Base-by-base conservation (phyloP, 2,329 filamentous ascomycete genomes). In the Colletotrichum graminicola region DNA sequence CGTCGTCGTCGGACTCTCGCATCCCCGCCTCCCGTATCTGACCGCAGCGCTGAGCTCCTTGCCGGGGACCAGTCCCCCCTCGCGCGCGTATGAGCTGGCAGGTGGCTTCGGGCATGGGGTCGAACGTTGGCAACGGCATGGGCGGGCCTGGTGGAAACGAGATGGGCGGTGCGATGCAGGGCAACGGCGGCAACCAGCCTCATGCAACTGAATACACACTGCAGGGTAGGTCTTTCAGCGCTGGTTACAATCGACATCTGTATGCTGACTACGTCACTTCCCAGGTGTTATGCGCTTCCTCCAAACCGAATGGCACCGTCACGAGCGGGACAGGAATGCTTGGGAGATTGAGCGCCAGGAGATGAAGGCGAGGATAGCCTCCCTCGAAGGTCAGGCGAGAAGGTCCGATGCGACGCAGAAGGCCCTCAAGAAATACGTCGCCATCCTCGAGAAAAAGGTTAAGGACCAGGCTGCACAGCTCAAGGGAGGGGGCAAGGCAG, bases 291-390 rank as follows among this genome's bases (percentile, higher is more conserved):
- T 99, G 96, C 95, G 96, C 82, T 99, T 99, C 81, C 90, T 99
- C 49, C 96, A 99, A 84, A 96, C 96, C 59, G 95, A 99, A 89
- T 99, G 96, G 96, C 96, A 99, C 83, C 92, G 94, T 76, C 95
- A 99, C 82, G 96, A 99, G 84, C 93, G 96, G 83, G 96, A 98
- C 80, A 91, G 96, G 77, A 99, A 99, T 83, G 92, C 94, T 47
- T 99, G 96, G 96, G 96, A 99, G 82, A 99, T 99, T 80, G 96
- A 99, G 83, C 92, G 94, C 79, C 96, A 97, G 77, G 96, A 99
- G 84, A 98, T 99, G 96, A 97, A 97, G 85, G 94, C 94, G 76
- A 92, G 97, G 78, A 98, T 99, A 84, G 95, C 95, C 62, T 93
- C 93, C 78, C 89, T 98, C 75, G 96, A 99, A 83, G 96, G 96